Evolutionary conservation across 768 basidiomycete genomes (phyloP).

Genomic region (Serendipita sp.): DNA sequence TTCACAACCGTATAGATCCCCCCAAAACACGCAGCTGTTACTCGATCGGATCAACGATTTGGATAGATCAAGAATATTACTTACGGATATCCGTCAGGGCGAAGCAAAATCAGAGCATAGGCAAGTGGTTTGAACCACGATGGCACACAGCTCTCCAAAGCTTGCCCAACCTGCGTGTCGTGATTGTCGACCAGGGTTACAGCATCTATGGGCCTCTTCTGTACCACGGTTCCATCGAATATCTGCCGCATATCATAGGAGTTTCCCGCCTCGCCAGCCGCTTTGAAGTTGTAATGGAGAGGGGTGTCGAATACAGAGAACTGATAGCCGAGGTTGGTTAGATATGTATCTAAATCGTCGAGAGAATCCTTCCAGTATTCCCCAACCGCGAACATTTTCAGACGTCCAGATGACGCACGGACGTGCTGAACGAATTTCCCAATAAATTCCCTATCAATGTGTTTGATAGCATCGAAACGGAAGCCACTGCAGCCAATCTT

Average conservation of each 20-base stretch:
- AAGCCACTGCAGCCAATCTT: conserved; percentile 25
- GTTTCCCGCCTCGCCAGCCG: conserved; percentile 22
- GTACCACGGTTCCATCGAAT: conserved; percentile 25
- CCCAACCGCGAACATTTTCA: conserved; percentile 28
- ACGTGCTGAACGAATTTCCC: conserved; percentile 24
- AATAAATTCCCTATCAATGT: conserved; percentile 22
- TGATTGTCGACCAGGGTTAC: conserved; percentile 18
- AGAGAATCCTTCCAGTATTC: conserved; percentile 30
- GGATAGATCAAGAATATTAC: background rate
- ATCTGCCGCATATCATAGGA: conserved; percentile 23
- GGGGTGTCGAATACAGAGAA: conserved; percentile 27
- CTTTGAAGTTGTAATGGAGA: conserved; percentile 24
- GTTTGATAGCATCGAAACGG: conserved; percentile 32
- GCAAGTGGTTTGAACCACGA: conserved; percentile 14
- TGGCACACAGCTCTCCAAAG: conserved; percentile 13
- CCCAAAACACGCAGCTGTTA: conserved; percentile 13
- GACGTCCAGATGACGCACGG: conserved; percentile 21
- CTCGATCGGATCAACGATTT: too few relatives aligned
- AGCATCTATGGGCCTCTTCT: conserved; percentile 23
- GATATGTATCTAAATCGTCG: conserved; percentile 16
- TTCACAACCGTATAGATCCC: conserved; percentile 12
- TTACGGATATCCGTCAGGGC: conserved; percentile 13
- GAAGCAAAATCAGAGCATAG: conserved; percentile 14
- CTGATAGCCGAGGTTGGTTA: conserved; percentile 18
- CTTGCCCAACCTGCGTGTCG: conserved; percentile 13